A percentile compares a stretch with the other conserved stretches of the same genome.
Conservation (phyloP, 768 basidiomycete genomes). For the Solioccasus polychromus region DNA sequence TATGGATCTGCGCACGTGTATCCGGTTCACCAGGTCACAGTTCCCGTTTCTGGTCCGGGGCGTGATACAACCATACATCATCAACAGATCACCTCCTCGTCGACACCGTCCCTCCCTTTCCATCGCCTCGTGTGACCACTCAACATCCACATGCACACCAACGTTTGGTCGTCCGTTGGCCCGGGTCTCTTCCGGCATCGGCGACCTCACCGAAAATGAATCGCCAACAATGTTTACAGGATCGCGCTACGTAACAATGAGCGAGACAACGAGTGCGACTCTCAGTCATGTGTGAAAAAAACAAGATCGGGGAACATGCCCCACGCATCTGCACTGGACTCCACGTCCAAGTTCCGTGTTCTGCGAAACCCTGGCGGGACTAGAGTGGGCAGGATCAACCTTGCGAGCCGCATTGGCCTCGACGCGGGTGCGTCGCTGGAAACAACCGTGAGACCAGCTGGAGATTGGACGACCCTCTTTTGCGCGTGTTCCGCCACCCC, state of each 20-base stretch:
- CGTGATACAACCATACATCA: conserved; percentile 46
- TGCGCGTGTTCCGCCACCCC: too few relatives aligned
- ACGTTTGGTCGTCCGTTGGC: conserved; percentile 63
- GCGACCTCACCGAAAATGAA: conserved; percentile 48
- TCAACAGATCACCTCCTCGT: conserved; percentile 18
- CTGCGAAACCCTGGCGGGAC: conserved; percentile 35
- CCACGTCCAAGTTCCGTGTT: conserved; percentile 32
- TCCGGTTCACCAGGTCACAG: conserved; percentile 44
- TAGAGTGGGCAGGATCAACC: conserved; percentile 24
- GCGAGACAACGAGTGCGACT: conserved; percentile 16
- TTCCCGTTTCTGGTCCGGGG: conserved; percentile 34
- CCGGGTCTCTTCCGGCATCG: conserved; percentile 56
- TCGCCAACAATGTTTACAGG: conserved; percentile 68
- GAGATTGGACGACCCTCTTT: too few relatives aligned
- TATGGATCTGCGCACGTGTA: conserved; percentile 51
- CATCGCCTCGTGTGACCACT: conserved; percentile 41
- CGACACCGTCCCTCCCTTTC: too few relatives aligned
- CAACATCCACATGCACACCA: conserved; percentile 64
- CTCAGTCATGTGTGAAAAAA: too few relatives aligned
- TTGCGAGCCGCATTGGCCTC: too few relatives aligned
- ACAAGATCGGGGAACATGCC: neutral
- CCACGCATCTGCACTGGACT: conserved; percentile 28
- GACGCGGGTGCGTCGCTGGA: too few relatives aligned
- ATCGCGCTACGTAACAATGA: conserved; percentile 36
- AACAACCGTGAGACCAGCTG: too few relatives aligned